These are phyloP conservation scores for Hyphopichia burtonii DNA, from an alignment of 1,139 yeast species.

Conservation along the genomic window DNA sequence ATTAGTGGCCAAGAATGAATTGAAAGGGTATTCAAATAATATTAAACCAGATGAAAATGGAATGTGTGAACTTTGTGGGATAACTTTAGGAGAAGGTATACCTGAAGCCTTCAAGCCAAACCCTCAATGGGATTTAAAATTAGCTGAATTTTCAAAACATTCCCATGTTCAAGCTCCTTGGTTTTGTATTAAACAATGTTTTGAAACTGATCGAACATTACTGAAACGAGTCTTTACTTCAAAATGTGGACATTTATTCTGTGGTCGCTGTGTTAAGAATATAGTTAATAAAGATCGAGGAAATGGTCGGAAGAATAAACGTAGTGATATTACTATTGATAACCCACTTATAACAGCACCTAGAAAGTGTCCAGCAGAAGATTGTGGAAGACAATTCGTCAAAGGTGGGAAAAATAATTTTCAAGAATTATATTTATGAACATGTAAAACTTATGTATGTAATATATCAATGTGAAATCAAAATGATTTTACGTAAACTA, in stretches of 20 bases:
- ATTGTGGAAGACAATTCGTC: slow-evolving; percentile 37
- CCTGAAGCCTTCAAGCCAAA: slow-evolving; percentile 48
- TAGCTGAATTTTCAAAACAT: slow-evolving; percentile 25
- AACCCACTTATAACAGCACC: slow-evolving; percentile 53
- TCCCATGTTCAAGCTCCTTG: slow-evolving; percentile 59
- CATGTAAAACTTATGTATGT: not conserved
- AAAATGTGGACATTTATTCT: slow-evolving; percentile 81
- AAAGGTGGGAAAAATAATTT: slow-evolving; percentile 27
- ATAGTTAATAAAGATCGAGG: slow-evolving; percentile 39
- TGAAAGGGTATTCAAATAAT: slow-evolving; percentile 36
- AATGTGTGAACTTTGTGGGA: slow-evolving; percentile 71
- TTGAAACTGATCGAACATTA: slow-evolving; percentile 57
- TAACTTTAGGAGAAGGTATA: slow-evolving; percentile 68
- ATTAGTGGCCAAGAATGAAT: slow-evolving; percentile 20
- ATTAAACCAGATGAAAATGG: slow-evolving; percentile 29
- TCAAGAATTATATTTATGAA: slow-evolving; percentile 35
- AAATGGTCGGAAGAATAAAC: slow-evolving; percentile 11
- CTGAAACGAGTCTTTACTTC: slow-evolving; percentile 70
- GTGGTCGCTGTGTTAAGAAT: slow-evolving; percentile 78
- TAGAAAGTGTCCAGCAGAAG: slow-evolving; percentile 40
- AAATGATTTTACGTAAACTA: too few species aligned
- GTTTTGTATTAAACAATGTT: slow-evolving; percentile 50
- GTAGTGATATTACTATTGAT: slow-evolving; percentile 27
- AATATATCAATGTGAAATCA: too few species aligned
- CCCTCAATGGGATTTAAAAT: slow-evolving; percentile 24